Conservation (phyloP, 2,329 filamentous ascomycete genomes). For the Epichloe uncinata region DNA sequence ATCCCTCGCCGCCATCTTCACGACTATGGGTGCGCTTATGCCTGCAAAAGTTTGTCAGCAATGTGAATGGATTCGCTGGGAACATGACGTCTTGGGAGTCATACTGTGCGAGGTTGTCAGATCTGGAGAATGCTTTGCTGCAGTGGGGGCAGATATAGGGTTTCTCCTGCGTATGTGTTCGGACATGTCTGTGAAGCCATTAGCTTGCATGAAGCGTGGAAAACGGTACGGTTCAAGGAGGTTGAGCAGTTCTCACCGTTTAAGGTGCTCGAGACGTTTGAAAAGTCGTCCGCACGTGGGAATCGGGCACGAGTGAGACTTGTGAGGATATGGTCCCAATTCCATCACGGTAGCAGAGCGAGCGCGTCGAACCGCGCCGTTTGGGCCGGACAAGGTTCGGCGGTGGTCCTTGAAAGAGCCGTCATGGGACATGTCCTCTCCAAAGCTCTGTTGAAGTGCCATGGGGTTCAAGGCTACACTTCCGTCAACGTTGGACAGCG, state of each 20-base stretch:
- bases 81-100: slow-evolving; percentile 19
- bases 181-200: slow-evolving; percentile 68
- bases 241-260: slow-evolving; percentile 62
- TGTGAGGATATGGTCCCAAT: slow-evolving; percentile 88
- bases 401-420: slow-evolving; percentile 35
- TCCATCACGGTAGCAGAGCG: slow-evolving; percentile 95
- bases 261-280: slow-evolving; percentile 98
- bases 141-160: slow-evolving; percentile 96
- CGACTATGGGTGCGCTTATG: slow-evolving; percentile 69
- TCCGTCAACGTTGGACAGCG: slow-evolving; percentile 70
- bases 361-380: slow-evolving; percentile 74
- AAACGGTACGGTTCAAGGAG: slow-evolving; percentile 6
- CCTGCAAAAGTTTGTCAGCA: slow-evolving; percentile 32
- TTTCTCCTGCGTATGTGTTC: slow-evolving; percentile 98
- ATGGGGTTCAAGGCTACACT: slow-evolving; percentile 63
- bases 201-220: background rate
- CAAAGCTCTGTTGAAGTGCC: slow-evolving; percentile 59
- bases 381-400: slow-evolving; percentile 55
- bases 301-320: slow-evolving; percentile 98
- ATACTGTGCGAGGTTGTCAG: slow-evolving; percentile 98
- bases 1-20: slow-evolving; percentile 44
- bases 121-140: slow-evolving; percentile 97
- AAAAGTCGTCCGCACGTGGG: slow-evolving; percentile 93
- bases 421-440: slow-evolving; percentile 48
- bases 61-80: background rate